Evolutionary conservation across 352 stramenopile species (phyloP).

Genomic region (Detonula confervacea): DNA sequence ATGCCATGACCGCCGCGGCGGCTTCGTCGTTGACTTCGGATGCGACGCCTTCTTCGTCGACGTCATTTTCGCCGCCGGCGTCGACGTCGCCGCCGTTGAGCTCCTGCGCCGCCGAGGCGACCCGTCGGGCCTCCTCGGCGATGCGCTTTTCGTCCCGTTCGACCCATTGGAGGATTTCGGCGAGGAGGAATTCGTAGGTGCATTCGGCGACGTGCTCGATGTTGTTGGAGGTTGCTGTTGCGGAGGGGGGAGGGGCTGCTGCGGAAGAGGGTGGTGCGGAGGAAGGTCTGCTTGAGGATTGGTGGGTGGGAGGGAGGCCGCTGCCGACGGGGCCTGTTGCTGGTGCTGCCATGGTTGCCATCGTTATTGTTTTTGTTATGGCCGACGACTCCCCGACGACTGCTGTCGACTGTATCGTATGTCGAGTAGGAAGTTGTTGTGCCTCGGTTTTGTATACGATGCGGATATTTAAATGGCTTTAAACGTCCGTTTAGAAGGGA

Average conservation of each 20-base stretch:
- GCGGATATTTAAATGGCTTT: no score
- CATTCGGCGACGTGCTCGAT: slow-evolving; percentile 70
- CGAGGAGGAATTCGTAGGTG: slow-evolving; percentile 78
- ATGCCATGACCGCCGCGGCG: slow-evolving; percentile 68
- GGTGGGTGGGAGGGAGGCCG: slow-evolving; percentile 20
- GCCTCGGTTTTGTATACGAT: no score
- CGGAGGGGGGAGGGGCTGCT: background rate
- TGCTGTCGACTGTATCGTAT: no score
- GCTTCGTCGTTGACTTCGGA: slow-evolving; percentile 12
- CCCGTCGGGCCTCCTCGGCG: slow-evolving; percentile 24
- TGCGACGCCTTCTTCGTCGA: background rate
- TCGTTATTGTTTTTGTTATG: slow-evolving; percentile 10
- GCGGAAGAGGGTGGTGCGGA: slow-evolving; percentile 35
- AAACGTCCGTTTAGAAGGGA: no score
- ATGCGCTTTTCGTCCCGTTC: slow-evolving; percentile 61
- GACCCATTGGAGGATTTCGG: slow-evolving; percentile 77
- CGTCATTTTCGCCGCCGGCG: slow-evolving; percentile 1
- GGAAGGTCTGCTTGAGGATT: slow-evolving; percentile 26
- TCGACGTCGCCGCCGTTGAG: background rate
- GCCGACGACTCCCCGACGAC: no score
- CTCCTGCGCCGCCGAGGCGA: slow-evolving; percentile 17
- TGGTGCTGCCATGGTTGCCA: slow-evolving; percentile 20
- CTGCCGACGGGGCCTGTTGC: slow-evolving; percentile 19
- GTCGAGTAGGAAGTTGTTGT: no score
- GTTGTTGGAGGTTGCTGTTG: slow-evolving; percentile 3